Evolutionary conservation across 257 asterid genomes (phyloP).

Genomic region (Coffea canephora): DNA sequence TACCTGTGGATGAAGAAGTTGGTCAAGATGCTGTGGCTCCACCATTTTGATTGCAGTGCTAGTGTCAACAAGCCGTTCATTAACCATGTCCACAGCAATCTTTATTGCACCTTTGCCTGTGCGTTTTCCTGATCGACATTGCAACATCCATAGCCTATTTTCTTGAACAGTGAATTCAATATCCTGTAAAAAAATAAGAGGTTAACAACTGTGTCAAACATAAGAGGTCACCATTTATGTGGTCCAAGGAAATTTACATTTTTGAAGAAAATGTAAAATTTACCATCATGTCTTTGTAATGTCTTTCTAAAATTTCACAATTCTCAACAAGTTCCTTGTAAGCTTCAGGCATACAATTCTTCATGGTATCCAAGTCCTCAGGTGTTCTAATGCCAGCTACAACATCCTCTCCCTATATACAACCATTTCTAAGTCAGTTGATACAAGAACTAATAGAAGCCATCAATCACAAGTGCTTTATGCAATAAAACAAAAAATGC

Average conservation of each 20-base stretch:
- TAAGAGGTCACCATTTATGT: neutral
- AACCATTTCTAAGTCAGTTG: conserved; percentile 12
- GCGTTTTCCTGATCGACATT: conserved; percentile 85
- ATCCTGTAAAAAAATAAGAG: conserved; percentile 43
- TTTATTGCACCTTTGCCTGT: conserved; percentile 92
- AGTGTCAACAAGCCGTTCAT: conserved; percentile 67
- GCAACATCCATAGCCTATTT: conserved; percentile 90
- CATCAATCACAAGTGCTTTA: neutral
- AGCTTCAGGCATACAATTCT: conserved; percentile 78
- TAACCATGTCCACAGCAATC: conserved; percentile 89
- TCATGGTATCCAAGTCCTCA: conserved; percentile 77
- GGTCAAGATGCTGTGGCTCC: conserved; percentile 95
- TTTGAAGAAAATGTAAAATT: neutral
- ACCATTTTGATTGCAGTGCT: conserved; percentile 68
- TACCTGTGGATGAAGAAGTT: conserved; percentile 99
- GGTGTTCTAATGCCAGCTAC: conserved; percentile 98
- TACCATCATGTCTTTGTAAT: conserved; percentile 99
- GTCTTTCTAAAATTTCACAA: conserved; percentile 78
- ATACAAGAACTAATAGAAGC: neutral
- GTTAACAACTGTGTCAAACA: no score
- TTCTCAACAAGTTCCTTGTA: conserved; percentile 80
- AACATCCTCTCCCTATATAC: conserved; percentile 84
- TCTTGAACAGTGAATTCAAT: conserved; percentile 97
- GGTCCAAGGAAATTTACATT: neutral
- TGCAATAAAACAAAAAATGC: conserved; percentile 10